Conservation (phyloP, 768 basidiomycete species). For the Multifurca ochricompacta region DNA sequence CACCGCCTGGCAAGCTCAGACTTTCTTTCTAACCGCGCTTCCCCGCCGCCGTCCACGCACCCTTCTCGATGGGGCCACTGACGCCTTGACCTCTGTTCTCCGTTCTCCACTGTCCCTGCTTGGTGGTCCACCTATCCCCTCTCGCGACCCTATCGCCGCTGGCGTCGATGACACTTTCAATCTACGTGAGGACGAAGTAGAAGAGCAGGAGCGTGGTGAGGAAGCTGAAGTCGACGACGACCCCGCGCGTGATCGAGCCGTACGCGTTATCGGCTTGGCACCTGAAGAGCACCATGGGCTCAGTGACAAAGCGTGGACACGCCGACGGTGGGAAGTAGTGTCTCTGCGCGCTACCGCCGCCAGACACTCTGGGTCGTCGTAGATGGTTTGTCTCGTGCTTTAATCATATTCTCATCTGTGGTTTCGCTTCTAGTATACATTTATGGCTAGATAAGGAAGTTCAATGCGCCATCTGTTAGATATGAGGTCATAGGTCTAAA, state of each 20-base stretch:
- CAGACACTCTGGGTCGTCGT: neutral
- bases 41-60: constrained; percentile 62
- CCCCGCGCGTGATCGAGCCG: constrained; percentile 43
- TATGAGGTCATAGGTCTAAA: no score
- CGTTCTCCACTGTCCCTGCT: constrained; percentile 46
- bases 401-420: neutral
- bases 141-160: constrained; percentile 22
- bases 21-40: constrained; percentile 56
- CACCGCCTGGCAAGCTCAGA: constrained; percentile 48
- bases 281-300: constrained; percentile 32
- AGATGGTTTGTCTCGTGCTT: neutral
- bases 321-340: constrained; percentile 42
- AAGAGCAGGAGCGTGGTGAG: constrained; percentile 72
- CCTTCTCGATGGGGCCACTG: constrained; percentile 63
- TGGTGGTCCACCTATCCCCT: constrained; percentile 23
- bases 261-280: constrained; percentile 46
- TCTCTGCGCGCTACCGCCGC: constrained; percentile 32
- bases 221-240: constrained; percentile 77
- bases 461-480: no score
- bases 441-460: neutral
- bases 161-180: constrained; percentile 33
- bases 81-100: constrained; percentile 56
- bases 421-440: neutral
- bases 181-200: constrained; percentile 65
- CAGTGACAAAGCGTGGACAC: constrained; percentile 32